Conservation (phyloP, 2,329 filamentous ascomycete species). For the Rutstroemia sp. region DNA sequence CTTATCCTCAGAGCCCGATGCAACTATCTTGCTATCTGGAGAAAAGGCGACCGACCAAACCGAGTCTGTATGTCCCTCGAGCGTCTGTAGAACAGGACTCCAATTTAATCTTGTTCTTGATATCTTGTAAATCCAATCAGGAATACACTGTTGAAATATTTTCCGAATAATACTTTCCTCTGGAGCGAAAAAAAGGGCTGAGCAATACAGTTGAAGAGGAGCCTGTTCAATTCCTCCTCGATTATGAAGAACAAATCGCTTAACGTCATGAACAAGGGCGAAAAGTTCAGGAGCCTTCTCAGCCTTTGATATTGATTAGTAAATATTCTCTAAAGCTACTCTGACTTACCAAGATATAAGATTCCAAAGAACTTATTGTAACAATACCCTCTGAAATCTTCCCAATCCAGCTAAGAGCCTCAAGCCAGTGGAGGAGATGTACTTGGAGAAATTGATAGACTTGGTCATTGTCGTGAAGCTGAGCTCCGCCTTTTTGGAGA, state of each 20-base stretch:
- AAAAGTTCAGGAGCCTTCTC: too few relatives aligned
- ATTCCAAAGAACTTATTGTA: slow-evolving; percentile 10
- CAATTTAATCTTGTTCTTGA: neutral
- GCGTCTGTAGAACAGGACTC: neutral
- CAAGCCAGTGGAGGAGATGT: slow-evolving; percentile 26
- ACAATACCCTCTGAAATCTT: slow-evolving; percentile 12
- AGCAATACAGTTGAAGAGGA: slow-evolving; percentile 30
- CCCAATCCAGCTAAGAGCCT: slow-evolving; percentile 24
- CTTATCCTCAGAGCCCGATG: neutral
- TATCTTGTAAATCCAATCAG: neutral
- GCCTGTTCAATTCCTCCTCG: neutral
- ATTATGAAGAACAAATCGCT: slow-evolving; percentile 1
- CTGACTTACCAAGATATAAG: neutral
- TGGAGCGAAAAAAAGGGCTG: slow-evolving; percentile 28
- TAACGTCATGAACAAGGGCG: neutral
- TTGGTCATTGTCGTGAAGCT: slow-evolving; percentile 24
- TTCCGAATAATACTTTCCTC: slow-evolving; percentile 22
- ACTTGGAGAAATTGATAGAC: slow-evolving; percentile 31
- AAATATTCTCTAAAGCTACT: too few relatives aligned
- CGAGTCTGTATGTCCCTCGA: neutral
- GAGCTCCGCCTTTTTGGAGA: slow-evolving; percentile 16
- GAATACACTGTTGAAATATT: slow-evolving; percentile 1
- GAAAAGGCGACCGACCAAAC: neutral
- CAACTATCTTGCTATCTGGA: neutral
- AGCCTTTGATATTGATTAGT: neutral